These are phyloP conservation scores for Russula olivacea DNA, from an alignment of 768 basidiomycete genomes.

Conservation along the genomic window DNA sequence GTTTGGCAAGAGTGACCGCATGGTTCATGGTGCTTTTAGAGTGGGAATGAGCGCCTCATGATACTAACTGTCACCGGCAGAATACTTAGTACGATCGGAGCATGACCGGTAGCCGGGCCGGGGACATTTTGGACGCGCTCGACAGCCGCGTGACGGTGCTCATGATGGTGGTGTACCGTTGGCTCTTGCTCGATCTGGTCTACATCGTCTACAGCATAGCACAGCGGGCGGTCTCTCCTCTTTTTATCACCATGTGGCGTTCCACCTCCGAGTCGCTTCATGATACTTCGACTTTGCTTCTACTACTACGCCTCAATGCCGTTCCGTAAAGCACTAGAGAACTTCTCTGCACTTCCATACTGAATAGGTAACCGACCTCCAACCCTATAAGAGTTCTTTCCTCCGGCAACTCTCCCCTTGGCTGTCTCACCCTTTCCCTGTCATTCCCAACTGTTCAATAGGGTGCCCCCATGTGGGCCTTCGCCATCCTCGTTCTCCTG, in stretches of 20 bases:
- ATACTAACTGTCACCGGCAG: too few species aligned
- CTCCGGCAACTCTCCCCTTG: neutral
- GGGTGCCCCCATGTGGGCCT: neutral
- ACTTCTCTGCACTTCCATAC: neutral
- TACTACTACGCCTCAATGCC: neutral
- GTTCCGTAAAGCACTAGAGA: neutral
- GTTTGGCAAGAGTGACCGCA: too few species aligned
- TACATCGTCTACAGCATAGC: too few species aligned
- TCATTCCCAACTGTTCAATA: neutral
- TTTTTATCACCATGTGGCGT: neutral
- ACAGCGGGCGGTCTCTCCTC: neutral
- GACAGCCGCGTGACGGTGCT: too few species aligned
- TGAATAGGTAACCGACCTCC: neutral
- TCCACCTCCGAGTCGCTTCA: neutral
- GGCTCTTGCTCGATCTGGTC: too few species aligned
- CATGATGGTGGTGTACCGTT: too few species aligned
- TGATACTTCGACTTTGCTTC: neutral
- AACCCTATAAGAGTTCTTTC: neutral
- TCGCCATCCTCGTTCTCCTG: conserved; percentile 1
- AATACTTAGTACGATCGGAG: too few species aligned
- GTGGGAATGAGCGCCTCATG: too few species aligned
- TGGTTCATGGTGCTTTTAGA: too few species aligned
- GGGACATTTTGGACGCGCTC: too few species aligned
- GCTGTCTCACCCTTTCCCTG: neutral
- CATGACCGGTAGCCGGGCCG: too few species aligned